These are phyloP conservation scores for Suhomyces bolitotheri DNA, from an alignment of 1,139 yeast species.

Conservation along the genomic window DNA sequence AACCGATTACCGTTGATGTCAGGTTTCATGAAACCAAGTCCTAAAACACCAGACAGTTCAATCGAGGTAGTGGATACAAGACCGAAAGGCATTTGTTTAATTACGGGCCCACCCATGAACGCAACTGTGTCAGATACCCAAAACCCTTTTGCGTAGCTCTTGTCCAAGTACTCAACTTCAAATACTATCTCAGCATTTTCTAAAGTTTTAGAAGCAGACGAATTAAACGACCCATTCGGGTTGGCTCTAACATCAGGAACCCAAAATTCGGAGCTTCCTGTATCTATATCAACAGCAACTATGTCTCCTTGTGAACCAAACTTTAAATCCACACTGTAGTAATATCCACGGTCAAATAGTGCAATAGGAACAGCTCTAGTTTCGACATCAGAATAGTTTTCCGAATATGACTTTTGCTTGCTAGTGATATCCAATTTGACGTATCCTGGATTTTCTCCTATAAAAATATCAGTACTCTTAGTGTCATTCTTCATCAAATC, in stretches of 20 bases:
- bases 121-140: constrained; percentile 20
- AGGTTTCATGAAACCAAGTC: constrained; percentile 18
- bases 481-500: too few species aligned
- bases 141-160: constrained; percentile 18
- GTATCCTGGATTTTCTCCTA: too few species aligned
- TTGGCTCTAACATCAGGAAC: constrained; percentile 3
- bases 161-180: constrained; percentile 20
- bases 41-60: constrained; percentile 22
- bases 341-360: constrained; percentile 3
- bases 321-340: constrained; percentile 12
- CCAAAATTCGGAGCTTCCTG: constrained; percentile 28
- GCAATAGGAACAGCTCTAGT: too few species aligned
- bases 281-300: constrained; percentile 18
- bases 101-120: constrained; percentile 15
- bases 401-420: too few species aligned
- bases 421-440: too few species aligned
- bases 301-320: constrained; percentile 13
- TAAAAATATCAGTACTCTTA: too few species aligned
- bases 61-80: constrained; percentile 21
- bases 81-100: constrained; percentile 21
- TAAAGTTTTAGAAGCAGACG: constrained; percentile 7
- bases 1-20: constrained; percentile 17
- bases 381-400: too few species aligned
- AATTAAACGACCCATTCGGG: constrained; percentile 6
- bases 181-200: constrained; percentile 9